Base-by-base conservation (phyloP, 768 basidiomycete species). In the Xerocomus spinulosus region DNA sequence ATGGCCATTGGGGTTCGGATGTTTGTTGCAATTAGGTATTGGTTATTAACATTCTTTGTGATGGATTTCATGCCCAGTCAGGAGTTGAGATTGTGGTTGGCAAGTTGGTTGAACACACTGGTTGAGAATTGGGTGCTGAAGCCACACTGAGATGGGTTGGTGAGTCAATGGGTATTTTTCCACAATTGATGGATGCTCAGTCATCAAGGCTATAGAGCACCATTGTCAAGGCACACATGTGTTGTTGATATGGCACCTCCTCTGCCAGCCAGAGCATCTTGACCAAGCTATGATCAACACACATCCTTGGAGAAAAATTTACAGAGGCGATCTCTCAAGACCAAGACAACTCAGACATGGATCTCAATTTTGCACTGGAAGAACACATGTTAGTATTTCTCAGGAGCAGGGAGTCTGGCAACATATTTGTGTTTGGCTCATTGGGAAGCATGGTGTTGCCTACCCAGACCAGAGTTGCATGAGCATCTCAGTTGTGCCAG, bases 1-100 rank as follows among this genome's bases (percentile, higher is more conserved):
- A 76, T 83, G 43, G 83, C 92, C 45, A 90, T 92, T 21, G 79
- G 90, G 35, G 88, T 92, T 9, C 75, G 93, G 59, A 94, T 92
- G 10, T 93, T 92, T 62, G 87, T 91, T 26, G 90, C 91, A 5
- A 81, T 94, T 46, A 79, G 90, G 35, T 91, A 91, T 60, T 96
- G 93, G 92, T 64, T 95, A 36, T 70, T 91, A 59, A 92, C 90
- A 6, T 94, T 94, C 66, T 95, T 94, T 65, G 77, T 77, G 42
- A 85, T 89, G 53, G 92, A 96, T 63, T 95, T 94, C 60, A 68
- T 92, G 50, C 83, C 87, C 35, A 84, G 87, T 67, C 78, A 81
- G 49, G 87, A 87, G 56, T 67, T 95, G 59, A 75, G 92, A 55
- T 61, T 82, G 23, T 63, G 85, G 35, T 72, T 93, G 39, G 80